Base-by-base conservation (phyloP, 2,329 filamentous ascomycete species). In the Geosmithia putterillii region DNA sequence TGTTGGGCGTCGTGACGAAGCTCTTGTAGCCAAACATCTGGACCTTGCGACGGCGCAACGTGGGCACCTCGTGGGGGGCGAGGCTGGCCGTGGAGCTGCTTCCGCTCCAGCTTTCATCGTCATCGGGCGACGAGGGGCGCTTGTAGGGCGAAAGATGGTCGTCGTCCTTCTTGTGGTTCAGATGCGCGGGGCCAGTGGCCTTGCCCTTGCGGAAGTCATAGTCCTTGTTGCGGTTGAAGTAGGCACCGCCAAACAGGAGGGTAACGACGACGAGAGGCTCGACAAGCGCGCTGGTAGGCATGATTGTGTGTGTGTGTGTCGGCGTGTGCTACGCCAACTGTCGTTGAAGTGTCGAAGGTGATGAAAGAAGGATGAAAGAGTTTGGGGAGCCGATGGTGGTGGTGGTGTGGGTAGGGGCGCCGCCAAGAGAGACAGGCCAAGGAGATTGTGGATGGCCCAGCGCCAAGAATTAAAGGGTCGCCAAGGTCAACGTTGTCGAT, bases 171-270 rank as follows among this genome's bases (percentile, higher is more conserved):
- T 62, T 62, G 44, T 49, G 47, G 15, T 42, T 48, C 19, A 48
- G 46, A 36, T 46, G 46, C 38, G 43, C 46, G 25, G 45, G 47
- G 43, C 54, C 54, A 9, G 48, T 21, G 7, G 52, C 47, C 38
- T 45, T 47, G 14, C 53, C 50, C 37, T 45, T 44, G 39, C 47
- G 50, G 41, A 61, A 53, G 48, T 49, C 52, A 50, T 61, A 62
- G 47, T 62, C 60, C 40, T 57, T 63, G 46, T 61, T 64, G 46
- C 64, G 60, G 52, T 67, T 67, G 52, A 67, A 59, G 53, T 56
- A 67, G 28, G 63, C 60, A n/a, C 64, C 64, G 45, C 64, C 65
- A 38, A 66, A 66, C 22, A 67, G 57, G 18, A 67, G 58, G 21
- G 60, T 60, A 43, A 67, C 58, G 42, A 67, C 64, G 25, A 66